Percentiles rank a stretch among this genome's conserved stretches.
Evolutionary conservation across 306 rosid genomes (phyloP).

Genomic region (Castanea crenata): DNA sequence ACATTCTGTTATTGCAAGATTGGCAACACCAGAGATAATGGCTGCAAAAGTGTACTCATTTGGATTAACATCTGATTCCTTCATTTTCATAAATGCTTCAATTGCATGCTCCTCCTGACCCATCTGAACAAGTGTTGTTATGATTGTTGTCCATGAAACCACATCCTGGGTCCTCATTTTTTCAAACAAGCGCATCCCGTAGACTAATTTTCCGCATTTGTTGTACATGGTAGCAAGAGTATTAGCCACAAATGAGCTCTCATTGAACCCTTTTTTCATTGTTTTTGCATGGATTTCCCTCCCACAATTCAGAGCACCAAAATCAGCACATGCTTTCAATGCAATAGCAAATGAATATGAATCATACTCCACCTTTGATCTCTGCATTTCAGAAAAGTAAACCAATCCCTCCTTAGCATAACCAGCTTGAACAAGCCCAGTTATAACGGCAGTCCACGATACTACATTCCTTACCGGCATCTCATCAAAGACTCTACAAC

Average conservation of each 20-base stretch:
- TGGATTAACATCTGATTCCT: constrained; percentile 51
- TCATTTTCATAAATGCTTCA: constrained; percentile 60
- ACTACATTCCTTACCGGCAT: constrained; percentile 61
- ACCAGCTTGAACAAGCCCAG: constrained; percentile 74
- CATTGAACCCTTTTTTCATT: constrained; percentile 63
- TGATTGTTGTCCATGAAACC: constrained; percentile 81
- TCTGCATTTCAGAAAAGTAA: constrained; percentile 77
- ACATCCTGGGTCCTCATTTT: constrained; percentile 59
- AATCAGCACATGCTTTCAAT: constrained; percentile 72
- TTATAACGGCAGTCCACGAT: constrained; percentile 70
- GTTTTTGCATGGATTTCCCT: constrained; percentile 61
- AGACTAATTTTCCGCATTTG: constrained; percentile 69
- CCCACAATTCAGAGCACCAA: constrained; percentile 51
- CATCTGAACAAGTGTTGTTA: constrained; percentile 44
- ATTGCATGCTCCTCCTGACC: constrained; percentile 59
- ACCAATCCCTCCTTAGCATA: constrained; percentile 41
- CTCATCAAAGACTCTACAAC: constrained; percentile 51
- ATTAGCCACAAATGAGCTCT: constrained; percentile 60
- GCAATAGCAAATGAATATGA: constrained; percentile 60
- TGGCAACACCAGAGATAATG: constrained; percentile 65
- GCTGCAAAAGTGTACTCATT: constrained; percentile 75
- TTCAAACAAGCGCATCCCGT: constrained; percentile 53
- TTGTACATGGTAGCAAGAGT: constrained; percentile 70
- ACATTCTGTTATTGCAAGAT: constrained; percentile 51
- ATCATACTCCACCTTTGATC: constrained; percentile 59